A percentile compares a stretch with the other conserved stretches of the same genome.
phyloP scores from a whole-genome alignment of 768 basidiomycete species.

The Panaeolus cyanescens region DNA sequence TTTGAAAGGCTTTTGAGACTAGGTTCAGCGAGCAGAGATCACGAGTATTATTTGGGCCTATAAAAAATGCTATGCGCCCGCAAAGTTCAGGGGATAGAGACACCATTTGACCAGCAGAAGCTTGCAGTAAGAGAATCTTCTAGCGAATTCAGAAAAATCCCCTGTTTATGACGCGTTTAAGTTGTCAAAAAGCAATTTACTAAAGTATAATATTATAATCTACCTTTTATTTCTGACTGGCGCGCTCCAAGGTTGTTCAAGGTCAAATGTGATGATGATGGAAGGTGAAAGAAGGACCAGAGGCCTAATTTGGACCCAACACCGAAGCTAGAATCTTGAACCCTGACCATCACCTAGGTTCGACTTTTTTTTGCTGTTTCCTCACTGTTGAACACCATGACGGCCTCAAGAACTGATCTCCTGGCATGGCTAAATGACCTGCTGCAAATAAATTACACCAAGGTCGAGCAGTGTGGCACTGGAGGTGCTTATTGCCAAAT shows the following conservation, averaged over 20 bases:
- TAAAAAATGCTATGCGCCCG: constrained; percentile 30
- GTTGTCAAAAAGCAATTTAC: neutral
- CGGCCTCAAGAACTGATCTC: constrained; percentile 84
- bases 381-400: constrained; percentile 42
- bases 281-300: constrained; percentile 5
- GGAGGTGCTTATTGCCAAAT: constrained; percentile 96
- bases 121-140: too few relatives aligned
- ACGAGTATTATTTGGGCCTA: neutral
- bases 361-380: constrained; percentile 2
- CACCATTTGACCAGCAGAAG: constrained; percentile 11
- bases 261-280: neutral
- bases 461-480: constrained; percentile 88
- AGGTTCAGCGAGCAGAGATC: neutral
- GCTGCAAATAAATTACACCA: constrained; percentile 87
- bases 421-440: constrained; percentile 94
- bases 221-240: neutral
- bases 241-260: neutral
- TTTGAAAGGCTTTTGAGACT: constrained; percentile 48
- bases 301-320: constrained; percentile 17
- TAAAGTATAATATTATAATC: neutral
- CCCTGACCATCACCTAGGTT: constrained; percentile 3
- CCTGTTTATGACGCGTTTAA: neutral
- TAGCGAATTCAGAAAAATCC: neutral
- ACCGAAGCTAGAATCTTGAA: constrained; percentile 5
- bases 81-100: constrained; percentile 45